A percentile compares a stretch with the other conserved stretches of the same genome.
Evolutionary conservation across 2,329 filamentous ascomycete genomes (phyloP).

Genomic region (Xenosphaeropsis pyriputrescens): DNA sequence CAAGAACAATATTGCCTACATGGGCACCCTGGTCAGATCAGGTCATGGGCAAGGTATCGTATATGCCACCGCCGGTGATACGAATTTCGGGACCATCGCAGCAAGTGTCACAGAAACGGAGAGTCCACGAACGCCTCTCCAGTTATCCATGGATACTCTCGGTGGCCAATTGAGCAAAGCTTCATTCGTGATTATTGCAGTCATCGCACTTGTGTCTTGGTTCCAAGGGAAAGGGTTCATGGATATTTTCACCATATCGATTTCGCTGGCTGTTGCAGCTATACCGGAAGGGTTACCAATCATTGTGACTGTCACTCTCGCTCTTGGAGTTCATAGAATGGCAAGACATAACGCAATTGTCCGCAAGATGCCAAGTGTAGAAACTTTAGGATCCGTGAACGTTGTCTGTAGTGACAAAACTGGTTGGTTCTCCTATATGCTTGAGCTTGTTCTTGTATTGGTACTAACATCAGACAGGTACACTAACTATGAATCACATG

Average conservation of each 20-base stretch:
- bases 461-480: conserved; percentile 35
- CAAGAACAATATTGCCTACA: conserved; percentile 87
- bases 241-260: conserved; percentile 95
- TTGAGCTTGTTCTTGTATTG: conserved; percentile 6
- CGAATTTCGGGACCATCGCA: conserved; percentile 93
- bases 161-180: conserved; percentile 94
- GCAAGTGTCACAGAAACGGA: conserved; percentile 90
- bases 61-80: conserved; percentile 87
- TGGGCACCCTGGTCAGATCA: conserved; percentile 92
- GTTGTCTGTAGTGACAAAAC: conserved; percentile 99
- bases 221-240: conserved; percentile 79
- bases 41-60: conserved; percentile 93
- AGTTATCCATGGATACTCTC: conserved; percentile 93
- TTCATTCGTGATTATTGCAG: conserved; percentile 83
- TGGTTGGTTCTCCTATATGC: conserved; percentile 26
- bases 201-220: conserved; percentile 85
- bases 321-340: conserved; percentile 91
- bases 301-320: conserved; percentile 93
- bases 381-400: conserved; percentile 95
- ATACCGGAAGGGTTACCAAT: conserved; percentile 95
- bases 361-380: conserved; percentile 87
- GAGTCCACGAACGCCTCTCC: conserved; percentile 83
- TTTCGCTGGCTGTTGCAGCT: conserved; percentile 88
- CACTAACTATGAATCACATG: conserved; percentile 96
- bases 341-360: conserved; percentile 91